phyloP scores from a whole-genome alignment of 2,329 filamentous ascomycete genomes.

The Ophiognomonia clavigignenti-juglandacearum region DNA sequence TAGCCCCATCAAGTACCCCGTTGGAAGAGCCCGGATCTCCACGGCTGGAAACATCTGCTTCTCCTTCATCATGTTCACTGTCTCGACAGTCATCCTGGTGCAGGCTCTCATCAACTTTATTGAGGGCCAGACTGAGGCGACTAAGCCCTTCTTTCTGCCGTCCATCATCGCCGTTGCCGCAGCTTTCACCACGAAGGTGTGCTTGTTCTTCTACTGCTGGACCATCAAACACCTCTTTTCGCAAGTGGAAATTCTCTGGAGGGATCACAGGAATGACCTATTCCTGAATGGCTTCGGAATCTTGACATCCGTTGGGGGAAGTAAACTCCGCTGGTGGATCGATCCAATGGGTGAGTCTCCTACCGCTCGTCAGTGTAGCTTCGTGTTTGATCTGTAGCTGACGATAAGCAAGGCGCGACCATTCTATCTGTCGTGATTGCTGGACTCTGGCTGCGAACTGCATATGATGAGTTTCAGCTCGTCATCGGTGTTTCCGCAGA shows the following conservation, averaged over 20 bases:
- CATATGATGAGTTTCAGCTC: conserved; percentile 83
- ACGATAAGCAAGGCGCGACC: no score
- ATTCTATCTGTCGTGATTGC: conserved; percentile 77
- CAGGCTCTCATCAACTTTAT: conserved; percentile 72
- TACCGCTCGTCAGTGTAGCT: no score
- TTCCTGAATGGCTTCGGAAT: conserved; percentile 93
- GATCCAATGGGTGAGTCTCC: conserved; percentile 91
- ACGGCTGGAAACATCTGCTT: conserved; percentile 95
- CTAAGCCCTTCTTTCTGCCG: conserved; percentile 69
- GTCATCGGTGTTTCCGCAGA: conserved; percentile 85
- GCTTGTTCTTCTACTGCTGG: conserved; percentile 87
- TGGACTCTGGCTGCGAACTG: conserved; percentile 75
- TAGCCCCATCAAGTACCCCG: conserved; percentile 79
- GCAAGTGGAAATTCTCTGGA: conserved; percentile 88
- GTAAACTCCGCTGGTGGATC: conserved; percentile 88
- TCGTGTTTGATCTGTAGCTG: no score
- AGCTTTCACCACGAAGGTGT: conserved; percentile 79
- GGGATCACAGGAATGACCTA: conserved; percentile 93
- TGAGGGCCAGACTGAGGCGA: conserved; percentile 40
- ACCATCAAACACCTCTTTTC: conserved; percentile 84
- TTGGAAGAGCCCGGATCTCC: conserved; percentile 88
- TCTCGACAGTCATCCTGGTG: conserved; percentile 87
- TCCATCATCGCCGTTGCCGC: conserved; percentile 79
- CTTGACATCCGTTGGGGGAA: conserved; percentile 80
- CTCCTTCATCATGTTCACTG: conserved; percentile 90